A percentile compares a stretch with the other conserved stretches of the same genome.
Conservation (phyloP, 1,284 basidiomycete genomes). For the Gomphus sp. region DNA sequence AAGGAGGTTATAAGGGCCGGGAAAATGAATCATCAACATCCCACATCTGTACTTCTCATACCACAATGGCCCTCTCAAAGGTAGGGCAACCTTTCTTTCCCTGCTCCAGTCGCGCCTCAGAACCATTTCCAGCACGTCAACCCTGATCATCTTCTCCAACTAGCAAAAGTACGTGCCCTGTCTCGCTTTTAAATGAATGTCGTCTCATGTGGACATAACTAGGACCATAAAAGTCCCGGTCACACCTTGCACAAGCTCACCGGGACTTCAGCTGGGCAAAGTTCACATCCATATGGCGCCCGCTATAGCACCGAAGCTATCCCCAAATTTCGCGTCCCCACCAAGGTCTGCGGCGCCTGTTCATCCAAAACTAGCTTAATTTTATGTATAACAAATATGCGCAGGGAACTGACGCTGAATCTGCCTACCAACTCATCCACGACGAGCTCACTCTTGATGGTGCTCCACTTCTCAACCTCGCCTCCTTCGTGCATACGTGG, state of each 20-base stretch:
- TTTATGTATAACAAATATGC: background rate
- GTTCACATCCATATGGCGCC: constrained; percentile 45
- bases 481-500: constrained; percentile 61
- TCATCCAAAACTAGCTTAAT: background rate
- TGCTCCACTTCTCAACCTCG: constrained; percentile 72
- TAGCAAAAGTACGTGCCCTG: constrained; percentile 34
- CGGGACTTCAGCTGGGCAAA: constrained; percentile 23
- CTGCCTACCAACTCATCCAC: constrained; percentile 75
- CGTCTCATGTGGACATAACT: background rate
- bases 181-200: background rate
- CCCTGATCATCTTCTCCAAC: constrained; percentile 48
- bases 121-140: constrained; percentile 46
- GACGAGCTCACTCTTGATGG: constrained; percentile 81
- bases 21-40: too few relatives aligned
- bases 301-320: constrained; percentile 56
- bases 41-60: constrained; percentile 14
- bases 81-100: constrained; percentile 19
- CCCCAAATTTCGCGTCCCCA: constrained; percentile 61
- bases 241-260: constrained; percentile 25
- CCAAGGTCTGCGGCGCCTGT: constrained; percentile 28
- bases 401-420: constrained; percentile 45
- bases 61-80: constrained; percentile 42
- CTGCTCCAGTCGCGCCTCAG: background rate
- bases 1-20: too few relatives aligned
- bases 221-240: constrained; percentile 27